phyloP scores from a whole-genome alignment of 2,329 filamentous ascomycete species.

The Myriosclerotinia duriaeana region DNA sequence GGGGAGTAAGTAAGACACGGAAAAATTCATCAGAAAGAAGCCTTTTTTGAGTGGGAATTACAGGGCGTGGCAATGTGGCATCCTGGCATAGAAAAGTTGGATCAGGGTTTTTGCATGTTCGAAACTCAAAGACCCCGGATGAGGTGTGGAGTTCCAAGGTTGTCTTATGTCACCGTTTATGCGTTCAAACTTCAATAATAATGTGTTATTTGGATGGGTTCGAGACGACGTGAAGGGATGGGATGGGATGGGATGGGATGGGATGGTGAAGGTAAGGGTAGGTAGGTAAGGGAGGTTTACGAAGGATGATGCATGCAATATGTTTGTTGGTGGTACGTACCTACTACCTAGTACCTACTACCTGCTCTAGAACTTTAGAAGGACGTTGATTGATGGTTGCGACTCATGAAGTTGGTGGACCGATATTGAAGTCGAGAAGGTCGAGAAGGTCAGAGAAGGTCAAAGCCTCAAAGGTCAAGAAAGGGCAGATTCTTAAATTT shows the following conservation, averaged over 20 bases:
- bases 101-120: constrained; percentile 5
- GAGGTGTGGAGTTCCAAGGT: constrained; percentile 8
- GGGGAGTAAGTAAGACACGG: no score
- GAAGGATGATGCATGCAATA: not conserved
- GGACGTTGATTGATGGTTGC: not conserved
- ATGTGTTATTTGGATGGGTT: constrained; percentile 7
- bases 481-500: not conserved
- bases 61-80: constrained; percentile 3
- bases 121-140: not conserved
- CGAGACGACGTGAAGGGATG: no score
- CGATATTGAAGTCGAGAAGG: not conserved
- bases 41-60: not conserved
- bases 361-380: no score
- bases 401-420: not conserved
- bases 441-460: not conserved
- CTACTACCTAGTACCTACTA: no score
- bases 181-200: no score
- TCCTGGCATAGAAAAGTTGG: not conserved
- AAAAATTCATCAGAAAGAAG: not conserved
- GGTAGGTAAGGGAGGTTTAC: not conserved
- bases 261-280: not conserved
- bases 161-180: constrained; percentile 6
- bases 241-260: no score
- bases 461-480: no score
- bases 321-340: constrained; percentile 7